Evolutionary conservation across 2,329 filamentous ascomycete genomes (phyloP).

Genomic region (Colletotrichum spaethianum): DNA sequence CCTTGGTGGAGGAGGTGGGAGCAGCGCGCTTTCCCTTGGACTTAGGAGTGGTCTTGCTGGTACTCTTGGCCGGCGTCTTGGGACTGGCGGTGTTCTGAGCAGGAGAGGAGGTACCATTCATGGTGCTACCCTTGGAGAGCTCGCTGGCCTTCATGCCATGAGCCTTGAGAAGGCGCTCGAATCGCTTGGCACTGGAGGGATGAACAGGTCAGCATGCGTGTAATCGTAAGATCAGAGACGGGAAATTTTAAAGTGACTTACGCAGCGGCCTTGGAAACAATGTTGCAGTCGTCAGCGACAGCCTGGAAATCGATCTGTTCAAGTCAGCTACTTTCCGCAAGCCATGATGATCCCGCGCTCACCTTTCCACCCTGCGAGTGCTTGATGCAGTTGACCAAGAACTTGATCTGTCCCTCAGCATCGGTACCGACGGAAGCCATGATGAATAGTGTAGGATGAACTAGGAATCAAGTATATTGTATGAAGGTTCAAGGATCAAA

Average conservation of each 20-base stretch:
- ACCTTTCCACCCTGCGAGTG: constrained; percentile 73
- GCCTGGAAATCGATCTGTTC: constrained; percentile 74
- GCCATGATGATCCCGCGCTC: constrained; percentile 43
- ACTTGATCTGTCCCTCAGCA: constrained; percentile 72
- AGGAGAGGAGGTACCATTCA: constrained; percentile 27
- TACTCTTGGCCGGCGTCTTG: constrained; percentile 43
- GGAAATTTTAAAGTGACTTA: constrained; percentile 59
- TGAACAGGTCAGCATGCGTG: not conserved
- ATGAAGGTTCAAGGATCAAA: not conserved
- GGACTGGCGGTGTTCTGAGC: constrained; percentile 36
- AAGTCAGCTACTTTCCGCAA: constrained; percentile 38
- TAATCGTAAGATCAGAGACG: not conserved
- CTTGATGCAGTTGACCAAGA: constrained; percentile 77
- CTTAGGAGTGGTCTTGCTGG: constrained; percentile 45
- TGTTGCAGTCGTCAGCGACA: constrained; percentile 75
- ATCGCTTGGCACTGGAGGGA: constrained; percentile 72
- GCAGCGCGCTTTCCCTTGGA: constrained; percentile 38
- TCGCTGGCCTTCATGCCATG: constrained; percentile 59
- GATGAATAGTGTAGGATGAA: constrained; percentile 19
- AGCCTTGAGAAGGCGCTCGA: constrained; percentile 75
- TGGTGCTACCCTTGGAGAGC: constrained; percentile 38
- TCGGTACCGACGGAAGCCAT: constrained; percentile 49
- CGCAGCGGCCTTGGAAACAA: constrained; percentile 78
- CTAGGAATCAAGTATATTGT: not conserved
- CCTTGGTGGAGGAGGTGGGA: constrained; percentile 17